A percentile compares a stretch with the other conserved stretches of the same genome.
Evolutionary conservation across 495 filamentous ascomycete genomes (phyloP).

Genomic region (Lasiosphaeriaceae sp.): DNA sequence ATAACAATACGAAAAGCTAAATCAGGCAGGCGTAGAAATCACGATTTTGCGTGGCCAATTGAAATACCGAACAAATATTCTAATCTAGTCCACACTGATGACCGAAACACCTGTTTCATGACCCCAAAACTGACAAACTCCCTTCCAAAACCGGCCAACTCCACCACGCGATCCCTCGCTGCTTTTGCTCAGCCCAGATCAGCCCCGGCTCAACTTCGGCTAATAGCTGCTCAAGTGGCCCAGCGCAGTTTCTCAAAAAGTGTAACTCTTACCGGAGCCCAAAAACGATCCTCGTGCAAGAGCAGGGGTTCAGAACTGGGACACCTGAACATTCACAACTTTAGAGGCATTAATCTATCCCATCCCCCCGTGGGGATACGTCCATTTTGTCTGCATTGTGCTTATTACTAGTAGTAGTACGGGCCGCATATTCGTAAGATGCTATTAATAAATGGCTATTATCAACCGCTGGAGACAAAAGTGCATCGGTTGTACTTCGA

Average conservation of each 20-base stretch:
- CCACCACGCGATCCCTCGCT: too few species aligned
- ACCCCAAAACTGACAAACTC: too few species aligned
- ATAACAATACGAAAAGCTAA: too few species aligned
- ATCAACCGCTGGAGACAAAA: neutral
- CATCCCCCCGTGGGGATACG: neutral
- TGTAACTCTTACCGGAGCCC: neutral
- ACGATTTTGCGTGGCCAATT: too few species aligned
- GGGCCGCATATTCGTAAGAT: neutral
- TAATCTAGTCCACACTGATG: too few species aligned
- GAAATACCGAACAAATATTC: too few species aligned
- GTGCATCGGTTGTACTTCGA: neutral
- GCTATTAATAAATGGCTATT: neutral
- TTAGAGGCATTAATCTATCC: neutral
- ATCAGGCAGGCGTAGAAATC: too few species aligned
- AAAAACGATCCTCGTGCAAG: slow-evolving; percentile 2
- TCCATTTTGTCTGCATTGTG: neutral
- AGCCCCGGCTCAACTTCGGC: slow-evolving; percentile 2
- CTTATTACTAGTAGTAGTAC: neutral
- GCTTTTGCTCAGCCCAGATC: slow-evolving; percentile 4
- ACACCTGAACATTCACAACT: neutral
- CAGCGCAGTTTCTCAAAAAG: slow-evolving; percentile 1
- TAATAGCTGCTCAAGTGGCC: slow-evolving; percentile 1
- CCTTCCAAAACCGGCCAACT: too few species aligned
- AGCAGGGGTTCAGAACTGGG: neutral
- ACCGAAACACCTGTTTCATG: too few species aligned